Evolutionary conservation across 257 asterid species (phyloP).

Genomic region (Ilex aquifolium): DNA sequence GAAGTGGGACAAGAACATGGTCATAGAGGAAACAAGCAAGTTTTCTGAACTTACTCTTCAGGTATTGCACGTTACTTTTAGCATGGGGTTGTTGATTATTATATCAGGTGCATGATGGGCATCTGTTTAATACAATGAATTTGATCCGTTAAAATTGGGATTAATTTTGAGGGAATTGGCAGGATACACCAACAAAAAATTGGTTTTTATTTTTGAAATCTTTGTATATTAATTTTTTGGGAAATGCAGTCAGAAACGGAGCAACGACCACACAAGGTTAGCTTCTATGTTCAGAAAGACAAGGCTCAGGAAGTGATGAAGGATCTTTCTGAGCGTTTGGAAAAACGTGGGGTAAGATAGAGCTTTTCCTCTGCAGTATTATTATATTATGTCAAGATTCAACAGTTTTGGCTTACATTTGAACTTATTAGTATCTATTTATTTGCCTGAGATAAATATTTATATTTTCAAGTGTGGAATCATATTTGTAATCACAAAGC

Average conservation of each 20-base stretch:
- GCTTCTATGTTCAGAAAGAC: conserved; percentile 82
- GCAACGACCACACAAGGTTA: conserved; percentile 89
- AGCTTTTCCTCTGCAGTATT: conserved; percentile 12
- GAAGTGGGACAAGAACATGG: conserved; percentile 85
- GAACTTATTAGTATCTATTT: too few relatives aligned
- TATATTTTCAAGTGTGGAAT: too few relatives aligned
- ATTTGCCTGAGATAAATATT: too few relatives aligned
- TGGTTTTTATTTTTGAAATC: conserved; percentile 11
- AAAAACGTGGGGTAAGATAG: conserved; percentile 73
- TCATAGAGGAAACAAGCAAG: conserved; percentile 69
- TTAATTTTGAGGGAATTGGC: too few relatives aligned
- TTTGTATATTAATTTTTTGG: conserved; percentile 19
- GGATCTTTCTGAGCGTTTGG: conserved; percentile 45
- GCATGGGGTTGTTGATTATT: not conserved
- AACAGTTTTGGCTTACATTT: too few relatives aligned
- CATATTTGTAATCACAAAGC: not conserved
- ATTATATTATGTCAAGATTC: not conserved
- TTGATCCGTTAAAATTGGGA: not conserved
- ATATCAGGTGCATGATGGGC: not conserved
- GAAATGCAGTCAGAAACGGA: conserved; percentile 83
- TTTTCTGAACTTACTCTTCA: conserved; percentile 75
- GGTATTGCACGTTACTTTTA: conserved; percentile 26
- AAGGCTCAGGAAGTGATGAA: conserved; percentile 57
- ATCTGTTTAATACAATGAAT: too few relatives aligned
- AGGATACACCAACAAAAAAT: not conserved